phyloP scores from a whole-genome alignment of 2,329 filamentous ascomycete species.

The Pseudofabraea citricarpa region DNA sequence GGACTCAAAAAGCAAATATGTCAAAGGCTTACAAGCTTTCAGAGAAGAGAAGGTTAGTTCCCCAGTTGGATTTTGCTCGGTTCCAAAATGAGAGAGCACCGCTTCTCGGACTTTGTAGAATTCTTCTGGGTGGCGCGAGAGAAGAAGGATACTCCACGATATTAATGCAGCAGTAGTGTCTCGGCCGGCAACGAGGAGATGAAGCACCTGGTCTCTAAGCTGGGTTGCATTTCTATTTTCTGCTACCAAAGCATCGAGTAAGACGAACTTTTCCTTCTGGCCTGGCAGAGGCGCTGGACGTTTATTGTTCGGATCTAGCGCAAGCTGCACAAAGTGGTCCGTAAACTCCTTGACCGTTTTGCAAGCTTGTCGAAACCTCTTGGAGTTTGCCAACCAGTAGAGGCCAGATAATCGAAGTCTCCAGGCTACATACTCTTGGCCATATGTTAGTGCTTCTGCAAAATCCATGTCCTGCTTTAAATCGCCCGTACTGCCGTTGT shows the following conservation, averaged over 20 bases:
- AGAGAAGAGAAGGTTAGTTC: constrained; percentile 17
- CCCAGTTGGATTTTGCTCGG: constrained; percentile 5
- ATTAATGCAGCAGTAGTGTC: constrained; percentile 24
- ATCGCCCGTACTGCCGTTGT: constrained; percentile 13
- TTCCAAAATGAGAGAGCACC: constrained; percentile 30
- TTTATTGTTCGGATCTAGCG: constrained; percentile 20
- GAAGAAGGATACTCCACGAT: constrained; percentile 30
- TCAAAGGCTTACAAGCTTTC: constrained; percentile 19
- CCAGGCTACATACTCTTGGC: constrained; percentile 27
- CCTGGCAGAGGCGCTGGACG: constrained; percentile 18
- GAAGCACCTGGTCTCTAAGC: constrained; percentile 31
- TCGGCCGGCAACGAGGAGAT: constrained; percentile 27
- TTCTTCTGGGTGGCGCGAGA: constrained; percentile 38
- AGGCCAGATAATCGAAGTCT: constrained; percentile 23
- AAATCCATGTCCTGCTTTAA: constrained; percentile 27
- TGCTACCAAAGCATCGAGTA: constrained; percentile 44
- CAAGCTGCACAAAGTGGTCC: constrained; percentile 21
- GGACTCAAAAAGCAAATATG: constrained; percentile 18
- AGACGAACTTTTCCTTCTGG: constrained; percentile 29
- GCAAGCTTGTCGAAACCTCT: constrained; percentile 24
- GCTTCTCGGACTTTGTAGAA: constrained; percentile 37
- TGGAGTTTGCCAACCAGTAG: constrained; percentile 20
- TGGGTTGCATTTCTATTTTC: constrained; percentile 33
- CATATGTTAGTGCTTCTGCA: constrained; percentile 32
- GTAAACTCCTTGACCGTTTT: constrained; percentile 20